Base-by-base conservation (phyloP, 192 early-diverging fungal genomes). In the Dissophora globulifera region DNA sequence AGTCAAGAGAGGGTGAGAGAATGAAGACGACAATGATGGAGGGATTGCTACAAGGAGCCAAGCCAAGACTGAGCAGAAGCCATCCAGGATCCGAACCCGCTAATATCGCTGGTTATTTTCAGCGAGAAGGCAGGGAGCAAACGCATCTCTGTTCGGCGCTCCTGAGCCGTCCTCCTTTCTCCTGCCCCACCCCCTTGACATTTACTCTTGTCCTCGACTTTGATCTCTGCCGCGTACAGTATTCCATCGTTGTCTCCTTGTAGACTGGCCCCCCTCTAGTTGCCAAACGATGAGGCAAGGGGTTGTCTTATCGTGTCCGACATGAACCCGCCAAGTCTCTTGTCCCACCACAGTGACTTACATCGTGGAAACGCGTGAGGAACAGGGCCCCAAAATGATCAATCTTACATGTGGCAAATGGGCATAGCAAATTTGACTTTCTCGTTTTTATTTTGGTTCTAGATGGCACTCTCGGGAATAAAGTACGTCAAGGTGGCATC, bases 401-500 rank as follows among this genome's bases (percentile, higher is more conserved):
- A n/a, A n/a, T n/a, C n/a, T n/a, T n/a, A n/a, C n/a, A n/a, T n/a
- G n/a, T n/a, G n/a, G n/a, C n/a, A n/a, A n/a, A n/a, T n/a, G n/a
- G n/a, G n/a, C n/a, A n/a, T n/a, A n/a, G n/a, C n/a, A n/a, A n/a
- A n/a, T n/a, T n/a, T n/a, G n/a, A n/a, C n/a, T n/a, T n/a, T n/a
- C n/a, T n/a, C n/a, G n/a, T n/a, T n/a, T n/a, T n/a, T n/a, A n/a
- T n/a, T n/a, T n/a, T n/a, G n/a, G n/a, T n/a, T 4, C 38, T 41
- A 63, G 6, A 52, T 33, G 27, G 32, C 50, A 19, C 32, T 50
- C 25, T 69, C 58, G 6, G 67, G 67, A 23, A 69, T 69, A n/a
- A 61, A 61, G 27, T 69, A 69, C 4, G 58, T 60, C 45, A 69
- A 42, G 2, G 67, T 52, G 7, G 67, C 58, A 12, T 69, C 52